Evolutionary conservation across 2,329 filamentous ascomycete genomes (phyloP), one percentile per base, ranked within the genome.

Genomic region (Berkeleyomyces basicola): DNA sequence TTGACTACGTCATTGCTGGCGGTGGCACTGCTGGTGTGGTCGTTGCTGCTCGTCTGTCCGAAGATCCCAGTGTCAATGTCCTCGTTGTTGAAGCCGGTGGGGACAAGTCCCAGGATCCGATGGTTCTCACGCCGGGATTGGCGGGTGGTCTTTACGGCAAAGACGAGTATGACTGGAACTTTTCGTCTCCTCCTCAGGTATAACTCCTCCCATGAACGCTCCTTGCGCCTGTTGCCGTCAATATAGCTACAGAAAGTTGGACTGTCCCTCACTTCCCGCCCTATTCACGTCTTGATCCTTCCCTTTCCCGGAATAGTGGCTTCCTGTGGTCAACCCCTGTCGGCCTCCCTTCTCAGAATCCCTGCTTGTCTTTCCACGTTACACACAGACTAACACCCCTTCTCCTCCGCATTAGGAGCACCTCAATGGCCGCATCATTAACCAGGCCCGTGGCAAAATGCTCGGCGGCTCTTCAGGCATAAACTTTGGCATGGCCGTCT

Each of bases 381-480:
- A 49, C 39, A 59, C 39, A 49, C 14, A 39, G 36, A 57, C 60
- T 61, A 61, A 61, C 61, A 46, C 44, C 40, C 14, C 10, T n/a
- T 11, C 36, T 33, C 10, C 7, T 9, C 9, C 23, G 37, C 7
- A 16, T 14, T 58, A 64, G 63, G 59, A 63, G 6, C 60, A 58
- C 46, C 65, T 65, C 36, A 65, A 66, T 62, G 62, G 65, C 59
- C 66, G 66, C 11, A 49, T 63, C 10, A 64, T 69, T 49, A 65
- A 63, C 59, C 64, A 66, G 14, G 62, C 81, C 7, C 76, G 82
- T 47, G 79, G 82, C 7, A 82, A 82, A 70, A 75, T 75, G 1
- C 78, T 85, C 0, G 82, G 82, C 43, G 82, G 82, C 14, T 81
- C 78, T 64, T 79, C 76, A 0, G 79, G 74, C 46, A 69, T 82